phyloP scores from a whole-genome alignment of 2,329 filamentous ascomycete genomes.

The Rhynchosporium secalis region DNA sequence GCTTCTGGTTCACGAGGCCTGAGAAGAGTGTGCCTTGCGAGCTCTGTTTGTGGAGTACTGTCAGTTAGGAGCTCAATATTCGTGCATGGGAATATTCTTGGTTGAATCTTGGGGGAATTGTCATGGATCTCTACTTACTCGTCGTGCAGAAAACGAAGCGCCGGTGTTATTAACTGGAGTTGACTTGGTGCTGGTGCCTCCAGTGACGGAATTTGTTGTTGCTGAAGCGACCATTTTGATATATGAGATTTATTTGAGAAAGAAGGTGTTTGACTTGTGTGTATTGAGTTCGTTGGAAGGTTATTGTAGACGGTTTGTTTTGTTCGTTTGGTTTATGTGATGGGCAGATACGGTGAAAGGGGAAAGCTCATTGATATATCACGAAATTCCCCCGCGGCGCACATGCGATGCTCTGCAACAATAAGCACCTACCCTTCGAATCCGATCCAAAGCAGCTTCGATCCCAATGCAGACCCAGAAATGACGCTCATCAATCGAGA shows the following conservation, averaged over 20 bases:
- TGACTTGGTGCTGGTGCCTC: slow-evolving; percentile 25
- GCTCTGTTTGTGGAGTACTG: background rate
- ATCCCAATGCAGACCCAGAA: slow-evolving; percentile 3
- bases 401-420: slow-evolving; percentile 5
- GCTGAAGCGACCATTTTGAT: slow-evolving; percentile 24
- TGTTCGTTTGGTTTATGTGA: background rate
- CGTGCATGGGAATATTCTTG: no score
- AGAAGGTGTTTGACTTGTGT: background rate
- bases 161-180: slow-evolving; percentile 35
- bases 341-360: background rate
- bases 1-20: slow-evolving; percentile 47
- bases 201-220: slow-evolving; percentile 27
- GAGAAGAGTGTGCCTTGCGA: slow-evolving; percentile 36
- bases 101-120: no score
- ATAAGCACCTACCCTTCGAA: background rate
- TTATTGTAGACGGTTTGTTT: background rate
- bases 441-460: background rate
- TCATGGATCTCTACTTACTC: slow-evolving; percentile 24
- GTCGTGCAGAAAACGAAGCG: slow-evolving; percentile 18
- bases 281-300: background rate
- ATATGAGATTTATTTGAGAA: background rate
- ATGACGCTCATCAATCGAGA: slow-evolving; percentile 19
- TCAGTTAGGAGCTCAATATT: background rate
- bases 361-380: slow-evolving; percentile 13
- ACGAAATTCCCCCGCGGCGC: background rate